These are phyloP conservation scores for Rhodotorula sp. DNA, from an alignment of 1,284 basidiomycete genomes.

Conservation along the genomic window DNA sequence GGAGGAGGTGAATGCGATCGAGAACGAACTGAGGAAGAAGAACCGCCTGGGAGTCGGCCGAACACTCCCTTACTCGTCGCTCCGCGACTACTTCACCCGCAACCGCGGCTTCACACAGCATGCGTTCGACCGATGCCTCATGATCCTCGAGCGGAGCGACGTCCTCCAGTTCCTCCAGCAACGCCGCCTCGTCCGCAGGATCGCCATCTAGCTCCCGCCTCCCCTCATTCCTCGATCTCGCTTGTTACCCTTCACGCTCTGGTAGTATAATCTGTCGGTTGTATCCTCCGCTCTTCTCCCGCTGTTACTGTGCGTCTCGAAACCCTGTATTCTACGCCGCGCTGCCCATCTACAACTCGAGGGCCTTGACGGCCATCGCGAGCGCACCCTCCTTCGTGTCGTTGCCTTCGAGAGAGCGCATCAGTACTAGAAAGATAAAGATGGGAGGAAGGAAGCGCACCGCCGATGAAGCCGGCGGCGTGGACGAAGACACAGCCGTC, in stretches of 20 bases:
- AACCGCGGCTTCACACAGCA: constrained; percentile 66
- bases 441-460: constrained; percentile 51
- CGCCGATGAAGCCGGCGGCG: constrained; percentile 93
- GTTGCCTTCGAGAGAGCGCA: constrained; percentile 61
- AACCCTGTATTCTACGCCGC: too few relatives aligned
- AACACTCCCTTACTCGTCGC: constrained; percentile 90
- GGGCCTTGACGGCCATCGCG: constrained; percentile 69
- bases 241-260: neutral
- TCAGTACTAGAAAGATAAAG: neutral
- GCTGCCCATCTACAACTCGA: constrained; percentile 40
- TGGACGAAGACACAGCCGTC: constrained; percentile 84
- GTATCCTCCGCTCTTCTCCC: too few relatives aligned
- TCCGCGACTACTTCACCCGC: constrained; percentile 77
- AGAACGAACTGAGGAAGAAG: constrained; percentile 81
- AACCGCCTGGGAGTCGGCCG: constrained; percentile 75
- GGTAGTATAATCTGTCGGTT: too few relatives aligned
- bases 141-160: constrained; percentile 91
- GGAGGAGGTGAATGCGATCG: constrained; percentile 89
- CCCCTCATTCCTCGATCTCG: neutral
- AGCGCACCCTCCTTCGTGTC: constrained; percentile 84
- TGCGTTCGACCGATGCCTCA: constrained; percentile 87
- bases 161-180: constrained; percentile 74
- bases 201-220: constrained; percentile 28
- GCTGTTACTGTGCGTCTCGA: too few relatives aligned
- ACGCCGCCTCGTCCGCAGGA: constrained; percentile 42